A percentile compares a stretch with the other conserved stretches of the same genome.
Evolutionary conservation across 129 eudicot genomes (phyloP).

Genomic region (Mikania micrantha): DNA sequence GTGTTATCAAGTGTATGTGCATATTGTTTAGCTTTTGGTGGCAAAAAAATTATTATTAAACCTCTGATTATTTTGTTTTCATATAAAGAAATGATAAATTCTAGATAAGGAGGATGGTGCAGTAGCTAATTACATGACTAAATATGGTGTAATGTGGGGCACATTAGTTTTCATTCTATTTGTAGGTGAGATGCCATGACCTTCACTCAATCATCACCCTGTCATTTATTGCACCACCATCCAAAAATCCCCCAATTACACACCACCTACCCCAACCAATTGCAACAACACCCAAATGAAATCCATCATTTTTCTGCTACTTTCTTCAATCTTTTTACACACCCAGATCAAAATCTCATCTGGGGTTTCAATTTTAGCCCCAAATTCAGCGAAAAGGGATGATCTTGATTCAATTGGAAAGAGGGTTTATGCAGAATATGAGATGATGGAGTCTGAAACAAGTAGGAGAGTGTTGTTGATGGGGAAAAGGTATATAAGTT

Average conservation of each 20-base stretch:
- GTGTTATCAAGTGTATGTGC: no score
- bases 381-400: constrained; percentile 28
- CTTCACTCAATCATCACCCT: constrained; percentile 22
- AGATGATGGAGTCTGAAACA: constrained; percentile 51
- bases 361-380: constrained; percentile 3
- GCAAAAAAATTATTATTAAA: background rate
- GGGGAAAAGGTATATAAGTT: constrained; percentile 58
- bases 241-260: background rate
- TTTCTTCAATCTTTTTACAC: constrained; percentile 13
- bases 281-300: constrained; percentile 13
- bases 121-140: no score
- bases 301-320: constrained; percentile 3
- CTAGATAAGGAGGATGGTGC: background rate
- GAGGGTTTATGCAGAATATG: constrained; percentile 41
- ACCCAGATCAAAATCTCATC: constrained; percentile 12
- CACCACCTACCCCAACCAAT: background rate
- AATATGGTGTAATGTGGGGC: constrained; percentile 16
- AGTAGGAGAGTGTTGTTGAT: constrained; percentile 51
- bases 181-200: constrained; percentile 19
- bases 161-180: background rate
- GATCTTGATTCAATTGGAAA: constrained; percentile 21
- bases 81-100: background rate
- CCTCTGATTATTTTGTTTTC: background rate
- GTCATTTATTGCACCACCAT: constrained; percentile 22
- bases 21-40: background rate